Percentiles rank a stretch among this genome's conserved stretches.
phyloP scores from a whole-genome alignment of 345 rosid genomes.

The Populus alba region DNA sequence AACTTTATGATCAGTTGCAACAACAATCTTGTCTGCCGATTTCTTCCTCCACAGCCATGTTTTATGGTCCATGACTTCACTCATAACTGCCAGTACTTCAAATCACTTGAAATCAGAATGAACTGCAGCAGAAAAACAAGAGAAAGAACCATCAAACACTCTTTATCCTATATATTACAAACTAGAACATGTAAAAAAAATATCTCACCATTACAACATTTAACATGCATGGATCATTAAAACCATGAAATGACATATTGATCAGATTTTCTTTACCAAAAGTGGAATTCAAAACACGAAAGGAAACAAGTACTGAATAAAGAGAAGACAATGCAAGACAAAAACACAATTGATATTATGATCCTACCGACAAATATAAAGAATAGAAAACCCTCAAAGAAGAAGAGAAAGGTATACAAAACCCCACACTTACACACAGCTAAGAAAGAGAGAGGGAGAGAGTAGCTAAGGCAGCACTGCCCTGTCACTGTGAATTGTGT shows the following conservation, averaged over 20 bases:
- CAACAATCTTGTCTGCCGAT: slow-evolving; percentile 53
- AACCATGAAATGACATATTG: neutral
- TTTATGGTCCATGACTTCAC: slow-evolving; percentile 61
- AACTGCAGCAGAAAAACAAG: slow-evolving; percentile 9
- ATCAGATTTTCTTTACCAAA: neutral
- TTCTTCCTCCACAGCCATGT: slow-evolving; percentile 88
- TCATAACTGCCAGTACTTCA: neutral
- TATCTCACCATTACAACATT: neutral
- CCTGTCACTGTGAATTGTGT: slow-evolving; percentile 32
- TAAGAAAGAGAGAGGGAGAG: slow-evolving; percentile 23
- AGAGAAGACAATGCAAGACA: neutral
- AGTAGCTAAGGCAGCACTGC: neutral
- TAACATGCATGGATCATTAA: neutral
- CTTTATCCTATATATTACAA: neutral
- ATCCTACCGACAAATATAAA: slow-evolving; percentile 17
- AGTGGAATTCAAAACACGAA: neutral
- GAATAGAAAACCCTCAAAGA: neutral
- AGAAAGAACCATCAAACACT: neutral
- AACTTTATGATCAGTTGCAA: slow-evolving; percentile 32
- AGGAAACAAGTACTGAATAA: neutral
- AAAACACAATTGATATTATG: neutral
- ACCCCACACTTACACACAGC: neutral
- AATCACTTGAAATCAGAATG: slow-evolving; percentile 16
- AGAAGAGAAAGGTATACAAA: slow-evolving; percentile 7
- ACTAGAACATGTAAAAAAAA: neutral